Conservation (phyloP, 495 filamentous ascomycete genomes). For the Parathielavia hyrcaniae region DNA sequence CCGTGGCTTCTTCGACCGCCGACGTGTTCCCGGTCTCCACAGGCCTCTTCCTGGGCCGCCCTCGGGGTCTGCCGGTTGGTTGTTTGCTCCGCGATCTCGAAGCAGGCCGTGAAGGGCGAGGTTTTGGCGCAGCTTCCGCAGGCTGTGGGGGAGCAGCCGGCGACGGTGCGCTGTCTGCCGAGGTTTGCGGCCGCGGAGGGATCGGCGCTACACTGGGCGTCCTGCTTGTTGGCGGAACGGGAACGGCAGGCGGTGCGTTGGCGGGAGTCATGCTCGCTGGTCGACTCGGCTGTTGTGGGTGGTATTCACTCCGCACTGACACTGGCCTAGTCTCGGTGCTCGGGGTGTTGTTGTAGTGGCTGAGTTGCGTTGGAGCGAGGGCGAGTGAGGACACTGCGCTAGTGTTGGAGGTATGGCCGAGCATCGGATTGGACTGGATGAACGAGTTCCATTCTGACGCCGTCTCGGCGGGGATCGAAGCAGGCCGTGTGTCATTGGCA, state of each 20-base stretch:
- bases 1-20: conserved; percentile 67
- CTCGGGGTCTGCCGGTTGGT: conserved; percentile 42
- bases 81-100: conserved; percentile 38
- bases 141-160: conserved; percentile 18
- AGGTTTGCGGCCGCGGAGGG: conserved; percentile 8
- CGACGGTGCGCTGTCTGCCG: conserved; percentile 18
- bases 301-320: conserved; percentile 20
- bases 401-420: conserved; percentile 30
- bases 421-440: conserved; percentile 38
- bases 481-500: conserved; percentile 21
- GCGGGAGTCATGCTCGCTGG: conserved; percentile 26
- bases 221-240: conserved; percentile 8
- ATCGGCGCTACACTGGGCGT: conserved; percentile 5
- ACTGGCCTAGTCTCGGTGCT: conserved; percentile 19
- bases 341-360: conserved; percentile 12
- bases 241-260: conserved; percentile 9
- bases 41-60: conserved; percentile 44
- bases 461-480: conserved; percentile 38
- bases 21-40: conserved; percentile 49
- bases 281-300: conserved; percentile 17
- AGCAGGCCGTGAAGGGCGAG: conserved; percentile 31
- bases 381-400: conserved; percentile 29
- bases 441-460: conserved; percentile 47
- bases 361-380: conserved; percentile 26
- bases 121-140: conserved; percentile 10